Conservation (phyloP, 176 grass and related monocot genomes). For the Triticum urartu region DNA sequence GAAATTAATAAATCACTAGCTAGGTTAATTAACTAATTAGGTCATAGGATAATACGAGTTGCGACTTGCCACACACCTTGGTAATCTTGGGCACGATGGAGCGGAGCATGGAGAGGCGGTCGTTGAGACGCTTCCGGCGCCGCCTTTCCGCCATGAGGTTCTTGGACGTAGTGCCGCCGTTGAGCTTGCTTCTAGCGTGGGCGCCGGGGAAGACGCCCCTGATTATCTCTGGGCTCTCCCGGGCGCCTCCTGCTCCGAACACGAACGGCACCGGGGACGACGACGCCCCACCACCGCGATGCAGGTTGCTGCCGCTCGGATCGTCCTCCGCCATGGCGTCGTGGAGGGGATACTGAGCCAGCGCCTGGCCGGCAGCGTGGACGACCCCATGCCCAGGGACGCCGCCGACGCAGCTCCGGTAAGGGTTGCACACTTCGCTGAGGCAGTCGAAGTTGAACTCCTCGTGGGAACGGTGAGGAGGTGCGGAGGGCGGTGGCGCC, state of each 20-base stretch:
- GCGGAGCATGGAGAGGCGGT: slow-evolving; percentile 88
- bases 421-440: slow-evolving; percentile 71
- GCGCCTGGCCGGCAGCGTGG: not conserved
- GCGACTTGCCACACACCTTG: slow-evolving; percentile 29
- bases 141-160: slow-evolving; percentile 86
- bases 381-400: not conserved
- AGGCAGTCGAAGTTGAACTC: slow-evolving; percentile 73
- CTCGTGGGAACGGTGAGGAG: slow-evolving; percentile 5
- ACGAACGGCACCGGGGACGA: slow-evolving; percentile 41
- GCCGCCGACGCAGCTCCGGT: not conserved
- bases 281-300: not conserved
- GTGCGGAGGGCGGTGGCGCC: not conserved
- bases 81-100: slow-evolving; percentile 88
- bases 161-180: slow-evolving; percentile 52
- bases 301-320: not conserved
- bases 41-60: not conserved
- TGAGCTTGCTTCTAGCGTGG: slow-evolving; percentile 35
- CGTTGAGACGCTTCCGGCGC: slow-evolving; percentile 75
- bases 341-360: not conserved
- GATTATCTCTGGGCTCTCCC: not conserved
- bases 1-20: too few relatives aligned
- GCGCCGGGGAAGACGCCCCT: not conserved
- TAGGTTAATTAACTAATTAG: not conserved
- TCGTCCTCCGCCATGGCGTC: slow-evolving; percentile 43
- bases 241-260: slow-evolving; percentile 30